Evolutionary conservation across 169 alveolate species (phyloP), one percentile per base, ranked within the genome.

Genomic region (Plasmodium cynomolgi): DNA sequence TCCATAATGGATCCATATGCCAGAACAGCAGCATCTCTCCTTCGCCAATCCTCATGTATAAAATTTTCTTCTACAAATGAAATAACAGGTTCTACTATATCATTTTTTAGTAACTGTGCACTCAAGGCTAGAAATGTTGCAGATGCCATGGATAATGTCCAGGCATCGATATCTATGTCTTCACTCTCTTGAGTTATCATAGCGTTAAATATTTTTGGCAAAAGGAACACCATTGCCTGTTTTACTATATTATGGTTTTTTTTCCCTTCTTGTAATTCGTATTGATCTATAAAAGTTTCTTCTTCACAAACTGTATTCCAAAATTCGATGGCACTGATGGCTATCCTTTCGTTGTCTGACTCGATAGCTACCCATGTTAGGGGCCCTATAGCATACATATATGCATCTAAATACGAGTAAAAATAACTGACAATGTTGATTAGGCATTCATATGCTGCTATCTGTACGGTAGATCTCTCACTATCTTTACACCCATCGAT

Each of bases 121-220:
- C 99, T 97, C 58, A 98, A 95, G 29, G 98, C 96, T 44, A 98
- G 92, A 83, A 98, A 98, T 11, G 97, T 97, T 33, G 98, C 99
- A 26, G 99, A 98, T 13, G 99, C 99, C 98, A 97, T 97, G 15
- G 99, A 98, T 85, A 98, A 96, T 1, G 99, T 97, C 99, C 99
- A 98, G 83, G 98, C 96, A 86, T 97, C 99, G n/a, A 95, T 95
- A 84, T 96, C 98, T 62, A 93, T 56, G 82, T 97, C 98, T 83
- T 97, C 98, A 90, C 93, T 95, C 72, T 96, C 97, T 84, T 97
- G 98, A 82, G 97, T 91, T 50, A 98, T 95, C 97, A 97, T 95
- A 34, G 98, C 97, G 77, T 96, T 95, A 41, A 97, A 88, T 85
- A 97, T 96, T 93, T 96, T 97, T 5, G 98, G 98, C 37, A 97